Evolutionary conservation across 371 early-diverging fungal genomes (phyloP), one percentile per base, ranked within the genome.

Genomic region (Chytridiales sp.): DNA sequence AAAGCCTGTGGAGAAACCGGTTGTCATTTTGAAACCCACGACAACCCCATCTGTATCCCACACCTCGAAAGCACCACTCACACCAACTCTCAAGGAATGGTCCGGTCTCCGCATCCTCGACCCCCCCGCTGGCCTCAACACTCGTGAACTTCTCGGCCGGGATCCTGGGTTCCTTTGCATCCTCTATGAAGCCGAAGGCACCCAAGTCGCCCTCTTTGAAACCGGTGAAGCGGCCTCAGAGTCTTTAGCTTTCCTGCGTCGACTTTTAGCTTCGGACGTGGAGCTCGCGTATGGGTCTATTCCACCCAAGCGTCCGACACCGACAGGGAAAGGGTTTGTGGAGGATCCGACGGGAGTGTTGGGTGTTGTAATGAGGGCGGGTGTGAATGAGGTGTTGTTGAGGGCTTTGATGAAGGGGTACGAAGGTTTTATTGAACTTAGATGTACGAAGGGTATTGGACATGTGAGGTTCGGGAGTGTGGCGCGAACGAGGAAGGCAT

Each of bases 91-190:
- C 3, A 57, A 57, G 27, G 57, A 57, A 34, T 57, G 57, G 57
- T 47, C 57, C 3, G 44, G 29, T 3, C 47, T 57, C 3, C 22
- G 47, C 4, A 22, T 57, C 3, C 5, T 34, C 4, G 6, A 3
- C 8, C 6, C 35, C 3, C 47, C 57, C 9, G 3, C 19, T 4
- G 32, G 22, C 4, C 27, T 57, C 3, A 57, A 57, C 26, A 13
- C 32, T 19, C 57, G 17, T 3, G 47, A 47, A 27, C 57, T 57
- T 5, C 47, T 57, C 29, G 31, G 29, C 5, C 57, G 57, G 6
- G 57, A 57, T 34, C 17, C 46, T 36, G 57, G 57, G 11, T 57
- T 57, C 27, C 47, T 57, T 24, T 17, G 36, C 4, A 4, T 57
- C 6, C 27, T 57, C 47, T 40, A 34, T 15, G 57, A 57, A 29